Evolutionary conservation across 1,284 basidiomycete species (phyloP).

Genomic region (Fomitopsis betulina): DNA sequence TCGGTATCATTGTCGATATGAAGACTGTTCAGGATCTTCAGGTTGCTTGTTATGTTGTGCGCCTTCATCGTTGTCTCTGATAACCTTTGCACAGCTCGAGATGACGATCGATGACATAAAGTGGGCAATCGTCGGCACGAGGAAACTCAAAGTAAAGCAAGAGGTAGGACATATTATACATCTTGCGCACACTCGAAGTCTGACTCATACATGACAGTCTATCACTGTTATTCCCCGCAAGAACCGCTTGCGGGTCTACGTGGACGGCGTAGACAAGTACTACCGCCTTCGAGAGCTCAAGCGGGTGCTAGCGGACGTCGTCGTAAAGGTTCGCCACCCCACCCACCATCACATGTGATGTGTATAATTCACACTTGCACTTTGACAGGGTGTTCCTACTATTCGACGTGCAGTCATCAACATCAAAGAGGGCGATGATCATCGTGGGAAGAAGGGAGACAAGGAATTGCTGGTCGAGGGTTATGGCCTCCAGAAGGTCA

Average conservation of each 20-base stretch:
- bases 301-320: conserved; percentile 75
- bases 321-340: conserved; percentile 68
- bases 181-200: not conserved
- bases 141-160: conserved; percentile 92
- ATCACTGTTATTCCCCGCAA: conserved; percentile 73
- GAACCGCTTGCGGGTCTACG: conserved; percentile 82
- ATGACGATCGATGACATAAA: conserved; percentile 92
- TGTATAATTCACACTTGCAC: not conserved
- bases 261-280: conserved; percentile 84
- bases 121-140: conserved; percentile 83
- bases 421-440: conserved; percentile 80
- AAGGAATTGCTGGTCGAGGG: conserved; percentile 93
- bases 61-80: not conserved
- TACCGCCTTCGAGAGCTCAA: conserved; percentile 86
- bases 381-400: conserved; percentile 68
- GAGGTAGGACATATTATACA: conserved; percentile 42
- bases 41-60: conserved; percentile 34
- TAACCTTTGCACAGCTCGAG: conserved; percentile 60
- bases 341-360: not conserved
- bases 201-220: conserved; percentile 37
- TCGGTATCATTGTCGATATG: conserved; percentile 91
- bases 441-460: conserved; percentile 73
- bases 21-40: conserved; percentile 90
- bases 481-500: conserved; percentile 95
- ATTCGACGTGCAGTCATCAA: conserved; percentile 92